A percentile compares a stretch with the other conserved stretches of the same genome.
Evolutionary conservation across 352 stramenopile species (phyloP).

Genomic region (Globisporangium paroecandrum): DNA sequence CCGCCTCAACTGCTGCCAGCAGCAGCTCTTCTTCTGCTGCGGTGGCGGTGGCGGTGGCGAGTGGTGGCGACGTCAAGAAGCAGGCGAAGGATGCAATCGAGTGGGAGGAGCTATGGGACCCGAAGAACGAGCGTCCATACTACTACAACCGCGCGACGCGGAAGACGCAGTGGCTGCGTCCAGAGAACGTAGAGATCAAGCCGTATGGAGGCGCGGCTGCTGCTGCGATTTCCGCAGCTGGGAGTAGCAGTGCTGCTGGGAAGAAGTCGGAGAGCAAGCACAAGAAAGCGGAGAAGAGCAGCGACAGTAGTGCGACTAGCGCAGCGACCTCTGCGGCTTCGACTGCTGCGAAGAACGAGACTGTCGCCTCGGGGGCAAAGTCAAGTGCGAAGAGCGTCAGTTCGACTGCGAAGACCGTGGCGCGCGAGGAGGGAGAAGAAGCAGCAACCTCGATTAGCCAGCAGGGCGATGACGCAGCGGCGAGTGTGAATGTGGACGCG

Average conservation of each 20-base stretch:
- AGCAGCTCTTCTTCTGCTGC: background rate
- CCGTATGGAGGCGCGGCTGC: conserved; percentile 34
- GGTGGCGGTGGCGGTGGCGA: background rate
- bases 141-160: conserved; percentile 82
- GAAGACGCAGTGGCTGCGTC: conserved; percentile 82
- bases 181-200: conserved; percentile 74
- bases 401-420: background rate
- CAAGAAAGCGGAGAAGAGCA: conserved; percentile 21
- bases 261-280: conserved; percentile 22
- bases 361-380: background rate
- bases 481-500: background rate
- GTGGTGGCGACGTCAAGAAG: conserved; percentile 18
- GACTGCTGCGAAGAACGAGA: conserved; percentile 2
- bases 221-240: conserved; percentile 19
- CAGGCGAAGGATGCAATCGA: conserved; percentile 25
- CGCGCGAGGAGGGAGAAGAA: conserved; percentile 7
- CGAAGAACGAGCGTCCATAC: conserved; percentile 82
- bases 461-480: background rate
- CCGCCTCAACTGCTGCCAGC: background rate
- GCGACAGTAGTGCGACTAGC: background rate
- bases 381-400: background rate
- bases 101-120: conserved; percentile 86
- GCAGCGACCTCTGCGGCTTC: background rate
- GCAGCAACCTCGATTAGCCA: background rate
- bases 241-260: conserved; percentile 13